Percentiles rank a stretch among this genome's conserved stretches.
phyloP scores from a whole-genome alignment of 1,284 basidiomycete species.

The Acaromyces ingoldii region DNA sequence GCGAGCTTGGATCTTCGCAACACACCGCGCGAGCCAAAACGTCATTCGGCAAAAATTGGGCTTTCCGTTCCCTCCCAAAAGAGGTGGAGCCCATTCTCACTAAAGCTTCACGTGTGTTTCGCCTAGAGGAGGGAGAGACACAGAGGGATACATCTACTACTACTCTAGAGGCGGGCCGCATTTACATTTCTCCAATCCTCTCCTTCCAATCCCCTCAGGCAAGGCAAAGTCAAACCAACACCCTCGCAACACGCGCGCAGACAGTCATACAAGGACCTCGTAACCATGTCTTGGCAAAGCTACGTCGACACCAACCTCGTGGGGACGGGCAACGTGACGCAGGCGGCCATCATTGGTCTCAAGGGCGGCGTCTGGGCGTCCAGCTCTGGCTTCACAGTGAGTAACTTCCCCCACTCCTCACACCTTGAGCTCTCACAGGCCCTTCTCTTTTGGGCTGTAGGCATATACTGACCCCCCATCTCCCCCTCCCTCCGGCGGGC shows the following conservation, averaged over 20 bases:
- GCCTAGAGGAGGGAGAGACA: too few species aligned
- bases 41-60: too few species aligned
- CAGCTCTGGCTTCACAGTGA: slow-evolving; percentile 68
- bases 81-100: too few species aligned
- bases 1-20: too few species aligned
- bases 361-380: slow-evolving; percentile 83
- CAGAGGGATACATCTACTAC: too few species aligned
- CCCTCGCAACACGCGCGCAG: not conserved
- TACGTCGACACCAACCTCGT: slow-evolving; percentile 85
- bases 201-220: too few species aligned
- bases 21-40: too few species aligned
- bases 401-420: slow-evolving; percentile 8
- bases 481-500: not conserved
- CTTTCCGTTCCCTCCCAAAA: too few species aligned
- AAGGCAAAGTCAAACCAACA: not conserved
- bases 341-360: slow-evolving; percentile 79
- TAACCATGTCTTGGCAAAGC: slow-evolving; percentile 56
- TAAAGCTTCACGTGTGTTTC: too few species aligned
- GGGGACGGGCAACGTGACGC: slow-evolving; percentile 67
- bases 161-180: too few species aligned
- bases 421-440: not conserved
- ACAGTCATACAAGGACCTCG: not conserved
- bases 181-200: too few species aligned
- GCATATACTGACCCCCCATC: not conserved
- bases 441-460: not conserved